A percentile compares a stretch with the other conserved stretches of the same genome.
Conservation (phyloP, 306 rosid species). For the Hippophae tibetana region DNA sequence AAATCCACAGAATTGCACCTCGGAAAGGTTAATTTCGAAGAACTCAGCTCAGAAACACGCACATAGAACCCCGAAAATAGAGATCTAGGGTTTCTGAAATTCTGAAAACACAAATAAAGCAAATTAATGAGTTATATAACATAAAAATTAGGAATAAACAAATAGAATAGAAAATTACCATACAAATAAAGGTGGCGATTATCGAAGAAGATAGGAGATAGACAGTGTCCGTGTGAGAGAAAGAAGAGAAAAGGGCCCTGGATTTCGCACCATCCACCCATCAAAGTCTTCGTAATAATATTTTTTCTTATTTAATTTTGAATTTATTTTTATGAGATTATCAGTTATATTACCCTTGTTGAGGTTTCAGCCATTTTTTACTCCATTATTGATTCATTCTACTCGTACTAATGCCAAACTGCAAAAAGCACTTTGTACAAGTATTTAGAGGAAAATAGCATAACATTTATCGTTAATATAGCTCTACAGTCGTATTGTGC, state of each 20-base stretch:
- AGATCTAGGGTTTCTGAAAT: slow-evolving; percentile 38
- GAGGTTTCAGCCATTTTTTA: no score
- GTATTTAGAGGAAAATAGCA: no score
- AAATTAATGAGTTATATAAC: neutral
- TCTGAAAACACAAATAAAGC: slow-evolving; percentile 18
- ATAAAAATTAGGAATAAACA: neutral
- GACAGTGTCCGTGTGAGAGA: slow-evolving; percentile 10
- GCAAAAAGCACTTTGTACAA: no score
- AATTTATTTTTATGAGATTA: neutral
- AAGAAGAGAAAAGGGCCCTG: slow-evolving; percentile 29
- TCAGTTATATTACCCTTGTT: no score
- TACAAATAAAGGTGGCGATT: slow-evolving; percentile 32
- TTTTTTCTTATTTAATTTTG: neutral
- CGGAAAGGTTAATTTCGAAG: slow-evolving; percentile 8
- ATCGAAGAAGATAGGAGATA: slow-evolving; percentile 10
- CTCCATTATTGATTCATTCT: no score
- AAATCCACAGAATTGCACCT: slow-evolving; percentile 7
- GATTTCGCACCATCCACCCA: slow-evolving; percentile 47
- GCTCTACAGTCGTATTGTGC: no score
- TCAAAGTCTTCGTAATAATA: slow-evolving; percentile 19
- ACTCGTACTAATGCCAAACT: no score
- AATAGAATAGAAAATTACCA: slow-evolving; percentile 8
- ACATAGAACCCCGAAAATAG: slow-evolving; percentile 20
- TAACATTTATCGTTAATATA: no score
- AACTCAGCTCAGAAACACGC: slow-evolving; percentile 16